These are phyloP conservation scores for Hemisphaericaspora nanyangensis DNA, from an alignment of 805 yeast species.

Conservation along the genomic window DNA sequence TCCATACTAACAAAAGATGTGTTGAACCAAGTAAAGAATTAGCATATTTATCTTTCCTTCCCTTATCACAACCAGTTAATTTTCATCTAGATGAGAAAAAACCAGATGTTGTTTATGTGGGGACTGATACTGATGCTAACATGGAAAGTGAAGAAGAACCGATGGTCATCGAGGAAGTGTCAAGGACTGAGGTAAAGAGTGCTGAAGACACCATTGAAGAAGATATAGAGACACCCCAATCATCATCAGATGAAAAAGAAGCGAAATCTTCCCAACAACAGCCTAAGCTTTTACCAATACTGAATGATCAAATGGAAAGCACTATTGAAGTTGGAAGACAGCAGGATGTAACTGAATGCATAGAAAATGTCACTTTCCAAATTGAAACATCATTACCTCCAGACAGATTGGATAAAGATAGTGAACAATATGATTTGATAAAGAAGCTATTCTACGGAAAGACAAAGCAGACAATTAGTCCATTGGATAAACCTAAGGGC, in stretches of 20 bases:
- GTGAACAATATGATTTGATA: constrained; percentile 79
- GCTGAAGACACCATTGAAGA: not conserved
- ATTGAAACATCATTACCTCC: constrained; percentile 85
- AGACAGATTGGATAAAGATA: constrained; percentile 52
- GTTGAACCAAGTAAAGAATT: constrained; percentile 80
- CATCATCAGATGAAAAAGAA: not conserved
- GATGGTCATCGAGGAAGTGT: constrained; percentile 6
- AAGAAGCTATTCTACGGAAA: constrained; percentile 82
- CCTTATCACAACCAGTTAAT: constrained; percentile 62
- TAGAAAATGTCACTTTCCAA: constrained; percentile 88
- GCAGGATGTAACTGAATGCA: constrained; percentile 97
- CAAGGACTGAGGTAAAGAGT: constrained; percentile 7
- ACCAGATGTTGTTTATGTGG: not conserved
- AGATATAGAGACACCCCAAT: not conserved
- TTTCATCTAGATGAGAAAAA: constrained; percentile 33
- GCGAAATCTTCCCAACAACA: not conserved
- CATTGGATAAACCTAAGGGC: constrained; percentile 32
- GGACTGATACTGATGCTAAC: constrained; percentile 4
- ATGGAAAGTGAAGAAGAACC: constrained; percentile 8
- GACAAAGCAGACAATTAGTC: constrained; percentile 71
- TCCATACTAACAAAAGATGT: constrained; percentile 55
- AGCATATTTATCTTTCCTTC: constrained; percentile 83
- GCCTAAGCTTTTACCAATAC: constrained; percentile 31
- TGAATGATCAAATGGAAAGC: constrained; percentile 65
- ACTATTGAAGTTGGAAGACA: constrained; percentile 83